Base-by-base conservation (phyloP, 192 early-diverging fungal species). In the Backusella westeae region DNA sequence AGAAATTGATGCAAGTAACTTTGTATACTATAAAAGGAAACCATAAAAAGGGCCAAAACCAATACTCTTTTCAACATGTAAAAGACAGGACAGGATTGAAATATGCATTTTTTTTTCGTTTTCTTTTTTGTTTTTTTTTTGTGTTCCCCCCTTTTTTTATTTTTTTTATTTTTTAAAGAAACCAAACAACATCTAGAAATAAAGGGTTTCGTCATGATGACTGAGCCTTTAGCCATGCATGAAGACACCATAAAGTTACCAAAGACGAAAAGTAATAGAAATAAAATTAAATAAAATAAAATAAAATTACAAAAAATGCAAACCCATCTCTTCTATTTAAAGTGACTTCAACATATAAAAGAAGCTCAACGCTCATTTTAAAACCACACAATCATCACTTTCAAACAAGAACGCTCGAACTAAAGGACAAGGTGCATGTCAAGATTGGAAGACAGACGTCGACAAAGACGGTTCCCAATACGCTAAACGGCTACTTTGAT, bases 401-500 rank as follows among this genome's bases (percentile, higher is more conserved):
- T 76, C 74, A 49, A 17, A 71, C 77, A 2, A 91, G 90, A 72
- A 81, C 80, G 0, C 34, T 94, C 14, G 89, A 90, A 35, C 77
- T 94, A 34, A 81, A 78, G 32, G 86, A 87, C 8, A 79, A 79
- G 0, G 44, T 67, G 19, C 82, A 86, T 3, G 76, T 93, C 75
- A 90, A 88, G 75, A 90, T 95, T 77, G 94, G 94, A 3, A 79
- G 94, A 17, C 93, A 93, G 71, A 88, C 92, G 0, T 88, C 77
- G 42, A 79, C 87, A 46, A 91, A 92, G 52, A 87, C 88, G 12
- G 72, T 77, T 0, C 93, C 94, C 12, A 84, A 86, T 35, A 77
- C 89, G 5, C 77, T 71, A 34, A 96, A 96, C 80, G 94, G 93
- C 0, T 90, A 91, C 65, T 96, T 94, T 85, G 93, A 96, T 77